Evolutionary conservation across 371 early-diverging fungal species (phyloP), one percentile per base, ranked within the genome.

Genomic region (Mucor piriformis): DNA sequence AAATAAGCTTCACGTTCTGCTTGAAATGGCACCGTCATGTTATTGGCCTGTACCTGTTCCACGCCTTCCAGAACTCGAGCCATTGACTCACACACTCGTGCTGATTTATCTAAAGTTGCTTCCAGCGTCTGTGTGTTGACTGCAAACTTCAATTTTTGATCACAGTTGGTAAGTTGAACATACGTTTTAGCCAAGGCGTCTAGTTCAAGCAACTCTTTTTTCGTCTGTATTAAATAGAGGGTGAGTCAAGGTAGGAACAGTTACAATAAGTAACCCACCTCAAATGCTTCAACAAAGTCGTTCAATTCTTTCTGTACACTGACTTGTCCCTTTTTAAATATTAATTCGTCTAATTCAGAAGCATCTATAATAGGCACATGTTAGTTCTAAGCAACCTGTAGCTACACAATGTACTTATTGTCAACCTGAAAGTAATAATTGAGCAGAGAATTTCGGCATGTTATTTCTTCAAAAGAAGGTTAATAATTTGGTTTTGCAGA

Each of bases 311-410:
- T 10, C 7, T 34, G 6, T 2, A 66, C 34, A 3, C 16, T 29
- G 25, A 24, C 8, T 52, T 66, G 66, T 20, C 50, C 60, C 12
- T 66, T 18, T 12, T 61, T 35, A 50, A 66, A 66, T n/a, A 66
- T 7, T 3, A 61, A 44, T 1, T 61, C 20, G 34, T 66, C 51
- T 23, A 66, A 40, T 25, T 66, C 61, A 18, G 56, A 44, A 2
- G 50, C 34, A 27, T 61, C 61, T 60, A 35, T 29, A 24, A 21
- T n/a, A n/a, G n/a, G n/a, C n/a, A 44, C 20, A 47, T 3, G n/a
- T 42, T n/a, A 42, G n/a, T 42, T 18, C 6, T 8, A 42, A 18
- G 10, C 7, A 21, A 51, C 3, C n/a, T 38, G 12, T 16, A 15
- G 5, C 15, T 5, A n/a, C 6, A 16, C 10, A 34, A 18, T 34